A percentile compares a stretch with the other conserved stretches of the same genome.
Evolutionary conservation across 2,329 filamentous ascomycete species (phyloP).

Genomic region (Ampelomyces quisqualis): DNA sequence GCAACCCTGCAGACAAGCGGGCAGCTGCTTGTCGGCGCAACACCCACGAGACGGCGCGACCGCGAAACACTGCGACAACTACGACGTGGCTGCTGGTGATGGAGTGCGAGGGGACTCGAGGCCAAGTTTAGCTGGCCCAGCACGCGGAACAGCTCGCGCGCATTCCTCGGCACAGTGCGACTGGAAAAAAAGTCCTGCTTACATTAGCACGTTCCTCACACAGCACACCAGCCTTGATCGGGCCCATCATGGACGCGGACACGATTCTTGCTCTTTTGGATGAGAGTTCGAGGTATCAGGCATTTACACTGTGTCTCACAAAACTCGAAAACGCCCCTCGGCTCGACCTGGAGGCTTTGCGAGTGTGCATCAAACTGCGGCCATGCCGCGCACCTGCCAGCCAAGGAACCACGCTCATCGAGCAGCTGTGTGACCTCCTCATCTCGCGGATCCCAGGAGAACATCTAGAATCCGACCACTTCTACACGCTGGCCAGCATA

Average conservation of each 20-base stretch:
- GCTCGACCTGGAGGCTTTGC: constrained; percentile 24
- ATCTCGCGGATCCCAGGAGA: constrained; percentile 19
- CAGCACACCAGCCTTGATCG: too few species aligned
- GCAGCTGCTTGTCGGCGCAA: constrained; percentile 21
- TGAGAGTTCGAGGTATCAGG: constrained; percentile 17
- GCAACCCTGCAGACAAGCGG: constrained; percentile 22
- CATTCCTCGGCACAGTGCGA: constrained; percentile 17
- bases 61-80: constrained; percentile 2
- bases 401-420: constrained; percentile 3
- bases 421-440: constrained; percentile 18
- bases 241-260: constrained; percentile 19
- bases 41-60: constrained; percentile 7
- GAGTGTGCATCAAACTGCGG: constrained; percentile 24
- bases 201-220: background rate
- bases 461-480: constrained; percentile 13
- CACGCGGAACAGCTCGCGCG: constrained; percentile 9
- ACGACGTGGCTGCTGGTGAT: constrained; percentile 18
- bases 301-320: constrained; percentile 26
- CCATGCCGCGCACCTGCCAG: constrained; percentile 3
- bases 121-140: constrained; percentile 8
- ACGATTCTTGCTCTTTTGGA: constrained; percentile 26
- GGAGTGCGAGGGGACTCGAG: background rate
- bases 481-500: constrained; percentile 30
- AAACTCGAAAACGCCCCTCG: constrained; percentile 16
- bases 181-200: background rate